Conservation (phyloP, 768 basidiomycete genomes). For the Lentinula raphanica region DNA sequence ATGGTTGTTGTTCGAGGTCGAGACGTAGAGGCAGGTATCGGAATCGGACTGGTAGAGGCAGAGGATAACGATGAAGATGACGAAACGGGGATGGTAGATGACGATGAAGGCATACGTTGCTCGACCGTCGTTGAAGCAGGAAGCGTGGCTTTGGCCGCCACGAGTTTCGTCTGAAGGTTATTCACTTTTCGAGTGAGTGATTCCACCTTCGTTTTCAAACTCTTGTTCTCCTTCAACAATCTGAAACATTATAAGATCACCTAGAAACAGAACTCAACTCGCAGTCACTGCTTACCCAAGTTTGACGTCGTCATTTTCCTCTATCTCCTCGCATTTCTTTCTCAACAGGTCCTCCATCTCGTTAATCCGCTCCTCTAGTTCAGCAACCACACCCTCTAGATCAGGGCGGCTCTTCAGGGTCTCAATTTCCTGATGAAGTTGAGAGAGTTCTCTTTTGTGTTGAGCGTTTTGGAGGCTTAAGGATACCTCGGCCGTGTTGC, state of each 20-base stretch:
- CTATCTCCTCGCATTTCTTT: slow-evolving; percentile 70
- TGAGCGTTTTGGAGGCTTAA: slow-evolving; percentile 61
- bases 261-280: not conserved
- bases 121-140: slow-evolving; percentile 15
- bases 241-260: slow-evolving; percentile 30
- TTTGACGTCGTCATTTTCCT: slow-evolving; percentile 77
- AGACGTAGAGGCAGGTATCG: not conserved
- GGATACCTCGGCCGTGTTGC: slow-evolving; percentile 60
- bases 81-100: slow-evolving; percentile 1
- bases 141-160: slow-evolving; percentile 41
- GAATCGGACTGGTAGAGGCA: not conserved
- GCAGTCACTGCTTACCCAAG: slow-evolving; percentile 56
- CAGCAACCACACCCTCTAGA: slow-evolving; percentile 48
- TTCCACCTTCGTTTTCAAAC: slow-evolving; percentile 64
- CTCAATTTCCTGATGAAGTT: slow-evolving; percentile 53
- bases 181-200: slow-evolving; percentile 68
- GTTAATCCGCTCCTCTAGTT: slow-evolving; percentile 63
- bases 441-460: slow-evolving; percentile 57
- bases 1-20: slow-evolving; percentile 7
- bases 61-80: not conserved
- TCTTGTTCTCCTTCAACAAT: slow-evolving; percentile 78
- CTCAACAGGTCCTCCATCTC: slow-evolving; percentile 74
- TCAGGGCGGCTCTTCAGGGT: slow-evolving; percentile 48
- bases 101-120: slow-evolving; percentile 9
- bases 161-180: slow-evolving; percentile 62